These are phyloP conservation scores for Tricholoma terreum DNA, from an alignment of 768 basidiomycete species.

Conservation along the genomic window DNA sequence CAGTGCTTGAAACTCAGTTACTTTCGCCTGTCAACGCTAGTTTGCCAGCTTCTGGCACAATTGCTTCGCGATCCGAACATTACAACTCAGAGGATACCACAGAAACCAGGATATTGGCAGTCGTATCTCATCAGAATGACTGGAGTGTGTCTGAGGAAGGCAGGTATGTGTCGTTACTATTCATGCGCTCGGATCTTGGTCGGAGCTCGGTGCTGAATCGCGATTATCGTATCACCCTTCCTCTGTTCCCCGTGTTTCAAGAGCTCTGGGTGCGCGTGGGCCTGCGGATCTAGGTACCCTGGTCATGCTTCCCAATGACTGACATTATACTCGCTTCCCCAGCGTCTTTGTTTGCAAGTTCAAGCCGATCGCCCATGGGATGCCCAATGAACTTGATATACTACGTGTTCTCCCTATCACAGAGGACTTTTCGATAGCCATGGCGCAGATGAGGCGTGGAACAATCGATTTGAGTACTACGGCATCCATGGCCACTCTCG, in stretches of 20 bases:
- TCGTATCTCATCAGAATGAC: slow-evolving; percentile 47
- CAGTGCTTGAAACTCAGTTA: slow-evolving; percentile 37
- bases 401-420: slow-evolving; percentile 57
- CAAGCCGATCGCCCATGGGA: slow-evolving; percentile 23
- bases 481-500: slow-evolving; percentile 20
- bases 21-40: slow-evolving; percentile 15
- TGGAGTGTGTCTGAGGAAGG: slow-evolving; percentile 48
- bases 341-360: slow-evolving; percentile 51
- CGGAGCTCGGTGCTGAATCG: not conserved
- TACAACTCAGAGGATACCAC: slow-evolving; percentile 16
- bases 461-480: slow-evolving; percentile 32
- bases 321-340: slow-evolving; percentile 6
- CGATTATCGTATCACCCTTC: not conserved
- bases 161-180: slow-evolving; percentile 36
- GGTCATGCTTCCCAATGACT: not conserved
- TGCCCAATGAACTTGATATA: slow-evolving; percentile 36
- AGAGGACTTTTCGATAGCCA: slow-evolving; percentile 48
- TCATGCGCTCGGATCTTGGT: slow-evolving; percentile 4
- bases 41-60: not conserved
- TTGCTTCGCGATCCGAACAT: not conserved
- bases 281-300: not conserved
- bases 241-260: not conserved
- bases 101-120: slow-evolving; percentile 41
- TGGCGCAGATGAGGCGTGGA: slow-evolving; percentile 50
- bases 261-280: not conserved